Base-by-base conservation (phyloP, 495 filamentous ascomycete species). In the Xylaria acuta region DNA sequence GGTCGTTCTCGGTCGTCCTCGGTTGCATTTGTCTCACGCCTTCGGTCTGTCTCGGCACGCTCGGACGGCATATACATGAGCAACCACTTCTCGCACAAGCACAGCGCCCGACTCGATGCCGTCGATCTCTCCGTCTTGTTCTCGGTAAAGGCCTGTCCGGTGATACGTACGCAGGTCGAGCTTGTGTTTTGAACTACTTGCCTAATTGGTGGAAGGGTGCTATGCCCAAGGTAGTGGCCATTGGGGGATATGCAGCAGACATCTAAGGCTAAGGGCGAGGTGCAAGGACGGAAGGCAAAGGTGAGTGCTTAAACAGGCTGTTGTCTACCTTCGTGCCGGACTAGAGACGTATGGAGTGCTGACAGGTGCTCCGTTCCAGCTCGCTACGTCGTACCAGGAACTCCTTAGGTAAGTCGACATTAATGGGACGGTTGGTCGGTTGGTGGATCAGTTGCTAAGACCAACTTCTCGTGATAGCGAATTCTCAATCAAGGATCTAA, bases 301-400 rank as follows among this genome's bases (percentile, higher is more conserved):
- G 94, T 97, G 75, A 72, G 86, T 84, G 8, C 6, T 20, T 32
- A 36, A 16, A n/a, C 45, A 18, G 18, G 9, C 47, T 36, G 49
- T 53, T 64, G 47, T 60, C 22, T 60, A 38, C 45, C 22, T 65
- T 64, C 8, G 25, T 63, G 7, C 27, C 27, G 62, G 58, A 62
- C 63, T 30, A 45, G 66, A 36, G 49, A 41, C 6, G 30, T 6
- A 60, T 36, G 1, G 60, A 60, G 63, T 76, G 67, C 79, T 83
- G 69, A 86, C 73, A 5, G 14, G 3, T 25, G 2, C 25, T 40
- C 51, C 51, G 30, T 63, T 72, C 74, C 80, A 98, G 95, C 95
- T 99, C 85, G 93, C 94, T 78, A 93, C 91, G 80, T 98, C 95
- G 70, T 99, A 99, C 84, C 91, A 97, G 88, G 93, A 97, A 84